phyloP scores from a whole-genome alignment of 768 basidiomycete species.

The Chalciporus pseudorubinellus region DNA sequence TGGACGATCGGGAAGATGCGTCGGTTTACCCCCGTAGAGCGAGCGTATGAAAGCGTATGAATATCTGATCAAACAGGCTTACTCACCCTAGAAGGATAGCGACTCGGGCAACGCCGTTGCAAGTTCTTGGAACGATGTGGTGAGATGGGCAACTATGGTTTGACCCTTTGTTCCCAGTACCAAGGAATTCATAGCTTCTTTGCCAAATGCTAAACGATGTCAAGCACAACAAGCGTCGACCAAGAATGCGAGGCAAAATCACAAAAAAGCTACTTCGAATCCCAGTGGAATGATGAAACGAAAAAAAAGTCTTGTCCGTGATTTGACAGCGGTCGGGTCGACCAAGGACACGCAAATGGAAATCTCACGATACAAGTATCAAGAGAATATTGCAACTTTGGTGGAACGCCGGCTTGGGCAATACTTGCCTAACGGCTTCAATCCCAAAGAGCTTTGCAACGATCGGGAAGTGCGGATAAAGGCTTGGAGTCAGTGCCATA shows the following conservation, averaged over 20 bases:
- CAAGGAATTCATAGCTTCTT: neutral
- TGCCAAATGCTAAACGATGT: neutral
- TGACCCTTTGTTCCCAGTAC: neutral
- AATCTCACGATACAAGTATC: slow-evolving; percentile 16
- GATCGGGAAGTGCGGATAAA: neutral
- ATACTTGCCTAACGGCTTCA: neutral
- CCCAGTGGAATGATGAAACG: neutral
- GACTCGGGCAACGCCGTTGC: neutral
- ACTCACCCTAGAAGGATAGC: slow-evolving; percentile 2
- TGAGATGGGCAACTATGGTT: neutral
- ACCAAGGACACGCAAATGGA: slow-evolving; percentile 10
- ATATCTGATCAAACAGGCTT: slow-evolving; percentile 1
- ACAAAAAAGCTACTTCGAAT: neutral
- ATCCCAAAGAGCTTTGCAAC: neutral
- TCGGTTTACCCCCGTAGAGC: neutral
- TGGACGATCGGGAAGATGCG: slow-evolving; percentile 5
- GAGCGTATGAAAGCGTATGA: neutral
- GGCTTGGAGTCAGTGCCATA: neutral
- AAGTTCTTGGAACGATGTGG: neutral
- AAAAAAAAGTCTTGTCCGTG: slow-evolving; percentile 7
- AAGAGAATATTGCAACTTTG: neutral
- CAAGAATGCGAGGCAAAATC: neutral
- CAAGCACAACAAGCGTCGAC: neutral
- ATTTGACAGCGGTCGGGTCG: slow-evolving; percentile 20
- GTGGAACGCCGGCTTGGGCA: neutral